phyloP scores from a whole-genome alignment of 225 moss, liverwort and hornwort species.

The Ulota crispa region DNA sequence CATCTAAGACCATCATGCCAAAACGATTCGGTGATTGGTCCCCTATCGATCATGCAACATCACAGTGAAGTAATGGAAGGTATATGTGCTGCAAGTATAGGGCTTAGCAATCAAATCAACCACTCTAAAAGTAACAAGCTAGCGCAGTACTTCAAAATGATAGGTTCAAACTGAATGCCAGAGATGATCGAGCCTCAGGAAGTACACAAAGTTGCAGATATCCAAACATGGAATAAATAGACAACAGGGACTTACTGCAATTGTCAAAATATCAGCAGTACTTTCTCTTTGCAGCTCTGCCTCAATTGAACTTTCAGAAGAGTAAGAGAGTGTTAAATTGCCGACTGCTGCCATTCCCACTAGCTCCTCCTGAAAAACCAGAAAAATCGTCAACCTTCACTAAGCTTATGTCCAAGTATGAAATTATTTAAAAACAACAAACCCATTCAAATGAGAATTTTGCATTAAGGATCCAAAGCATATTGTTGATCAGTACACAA shows the following conservation, averaged over 20 bases:
- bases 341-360: constrained; percentile 51
- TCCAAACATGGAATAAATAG: constrained; percentile 7
- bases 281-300: constrained; percentile 88
- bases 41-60: background rate
- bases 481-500: background rate
- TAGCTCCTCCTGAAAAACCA: constrained; percentile 68
- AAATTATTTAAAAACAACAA: constrained; percentile 4
- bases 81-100: constrained; percentile 6
- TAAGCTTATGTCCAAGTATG: background rate
- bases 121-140: background rate
- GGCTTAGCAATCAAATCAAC: background rate
- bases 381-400: background rate
- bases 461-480: background rate
- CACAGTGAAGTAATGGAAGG: background rate
- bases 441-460: background rate
- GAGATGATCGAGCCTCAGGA: constrained; percentile 1
- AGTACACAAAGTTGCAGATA: background rate
- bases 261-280: constrained; percentile 79
- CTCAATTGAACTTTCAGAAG: constrained; percentile 90
- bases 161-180: background rate
- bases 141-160: background rate
- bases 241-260: constrained; percentile 55
- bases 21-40: background rate
- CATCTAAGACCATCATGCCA: constrained; percentile 7
- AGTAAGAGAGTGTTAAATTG: constrained; percentile 72